These are phyloP conservation scores for Melaleuca quinquenervia DNA, from an alignment of 345 rosid genomes.

Conservation along the genomic window DNA sequence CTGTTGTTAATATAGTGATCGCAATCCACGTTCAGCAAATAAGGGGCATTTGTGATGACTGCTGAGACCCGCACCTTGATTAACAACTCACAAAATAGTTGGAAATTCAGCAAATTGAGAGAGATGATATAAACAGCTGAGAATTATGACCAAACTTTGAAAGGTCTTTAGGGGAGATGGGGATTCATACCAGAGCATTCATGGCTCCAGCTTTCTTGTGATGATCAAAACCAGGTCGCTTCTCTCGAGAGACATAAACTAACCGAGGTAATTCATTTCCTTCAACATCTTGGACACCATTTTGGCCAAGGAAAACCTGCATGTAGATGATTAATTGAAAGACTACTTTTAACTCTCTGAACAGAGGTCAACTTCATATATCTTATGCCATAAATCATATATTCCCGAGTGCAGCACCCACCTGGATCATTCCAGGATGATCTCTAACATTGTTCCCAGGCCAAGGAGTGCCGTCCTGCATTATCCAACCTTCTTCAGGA, in stretches of 20 bases:
- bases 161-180: neutral
- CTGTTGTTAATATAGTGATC: conserved; percentile 85
- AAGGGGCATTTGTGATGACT: conserved; percentile 71
- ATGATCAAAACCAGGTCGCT: conserved; percentile 91
- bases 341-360: neutral
- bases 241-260: conserved; percentile 86
- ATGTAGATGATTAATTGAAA: neutral
- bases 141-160: neutral
- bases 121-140: neutral
- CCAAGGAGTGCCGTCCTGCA: conserved; percentile 95
- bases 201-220: conserved; percentile 95
- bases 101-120: neutral
- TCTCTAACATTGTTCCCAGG: conserved; percentile 86
- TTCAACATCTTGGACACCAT: conserved; percentile 60
- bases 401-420: conserved; percentile 7
- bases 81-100: neutral
- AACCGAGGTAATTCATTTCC: conserved; percentile 70
- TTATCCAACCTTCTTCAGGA: conserved; percentile 95
- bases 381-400: neutral
- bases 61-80: conserved; percentile 61
- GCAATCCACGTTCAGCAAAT: conserved; percentile 68
- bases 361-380: neutral
- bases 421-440: conserved; percentile 99
- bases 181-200: conserved; percentile 60
- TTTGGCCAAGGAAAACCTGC: conserved; percentile 80